Base-by-base conservation (phyloP, 805 yeast species). In the Cyberlindnera xishuangbannaensis region DNA sequence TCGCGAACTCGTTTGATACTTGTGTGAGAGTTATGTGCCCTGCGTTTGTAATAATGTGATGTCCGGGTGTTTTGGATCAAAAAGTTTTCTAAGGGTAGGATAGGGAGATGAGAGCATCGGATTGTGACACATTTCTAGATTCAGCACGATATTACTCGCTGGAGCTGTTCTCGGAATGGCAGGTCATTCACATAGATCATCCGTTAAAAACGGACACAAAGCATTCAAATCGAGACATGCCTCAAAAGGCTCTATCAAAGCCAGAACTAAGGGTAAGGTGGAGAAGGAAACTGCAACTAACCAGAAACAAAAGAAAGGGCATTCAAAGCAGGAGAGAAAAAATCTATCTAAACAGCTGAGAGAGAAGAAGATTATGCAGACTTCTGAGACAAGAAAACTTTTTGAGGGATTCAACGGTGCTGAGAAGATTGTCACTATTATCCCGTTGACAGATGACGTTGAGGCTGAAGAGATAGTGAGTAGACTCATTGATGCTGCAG, bases 151-250 rank as follows among this genome's bases (percentile, higher is more conserved):
- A 5, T 12, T n/a, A n/a, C n/a, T n/a, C n/a, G n/a, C n/a, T n/a
- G n/a, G n/a, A n/a, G n/a, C n/a, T n/a, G 13, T 14, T 22, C 15
- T 20, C 15, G 18, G 5, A 3, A 76, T 78, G 82, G 84, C 82
- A 28, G 83, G 83, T 49, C 83, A 80, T 57, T 74, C 86, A 7
- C 97, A 92, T 56, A 73, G 97, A 55, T 69, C 90, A 10, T 76
- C 95, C 4, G 62, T 84, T 28, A 90, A 86, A 59, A 79, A 78
- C 53, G 78, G 78, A 30, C 95, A 90, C 51, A 92, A 92, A 63
- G 72, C 88, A 8, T 94, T 86, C 70, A 94, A 92, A 56, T 75
- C 95, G 3, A 83, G 79, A 55, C 98, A 92, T 65, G 74, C 95
- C 15, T 75, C 95, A 11, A 92, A 92, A 55, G 83, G 95, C 40